Evolutionary conservation across 148 eudicot species (phyloP).

Genomic region (Camellia sinensis): DNA sequence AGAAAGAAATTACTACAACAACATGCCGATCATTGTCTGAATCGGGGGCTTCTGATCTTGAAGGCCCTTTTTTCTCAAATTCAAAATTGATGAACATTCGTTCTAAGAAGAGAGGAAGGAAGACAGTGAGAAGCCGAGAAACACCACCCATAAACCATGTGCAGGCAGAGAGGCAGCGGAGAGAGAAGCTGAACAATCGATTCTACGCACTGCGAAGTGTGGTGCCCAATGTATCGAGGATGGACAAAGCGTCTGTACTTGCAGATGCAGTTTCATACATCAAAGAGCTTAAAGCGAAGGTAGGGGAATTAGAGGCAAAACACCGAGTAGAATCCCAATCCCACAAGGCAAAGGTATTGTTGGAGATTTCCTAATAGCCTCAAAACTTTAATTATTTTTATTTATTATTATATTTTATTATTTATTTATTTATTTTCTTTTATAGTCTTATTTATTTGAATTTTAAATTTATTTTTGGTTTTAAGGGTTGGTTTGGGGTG

Average conservation of each 20-base stretch:
- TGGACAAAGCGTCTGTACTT: no score
- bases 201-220: conserved; percentile 11
- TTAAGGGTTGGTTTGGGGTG: no score
- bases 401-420: no score
- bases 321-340: no score
- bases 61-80: conserved; percentile 9
- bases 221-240: conserved; percentile 30
- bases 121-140: conserved; percentile 60
- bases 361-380: no score
- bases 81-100: background rate
- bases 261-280: no score
- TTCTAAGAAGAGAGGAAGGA: conserved; percentile 42
- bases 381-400: no score
- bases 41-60: conserved; percentile 14
- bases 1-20: conserved; percentile 11
- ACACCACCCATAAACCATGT: conserved; percentile 40
- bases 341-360: conserved; percentile 19
- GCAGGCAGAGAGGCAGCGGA: conserved; percentile 34
- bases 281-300: no score
- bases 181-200: conserved; percentile 41
- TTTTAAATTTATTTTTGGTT: no score
- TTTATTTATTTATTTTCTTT: no score
- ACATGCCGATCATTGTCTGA: background rate
- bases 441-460: no score
- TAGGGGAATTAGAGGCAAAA: no score